Conservation (phyloP, 768 basidiomycete species). For the Agaricus sinodeliciosus region DNA sequence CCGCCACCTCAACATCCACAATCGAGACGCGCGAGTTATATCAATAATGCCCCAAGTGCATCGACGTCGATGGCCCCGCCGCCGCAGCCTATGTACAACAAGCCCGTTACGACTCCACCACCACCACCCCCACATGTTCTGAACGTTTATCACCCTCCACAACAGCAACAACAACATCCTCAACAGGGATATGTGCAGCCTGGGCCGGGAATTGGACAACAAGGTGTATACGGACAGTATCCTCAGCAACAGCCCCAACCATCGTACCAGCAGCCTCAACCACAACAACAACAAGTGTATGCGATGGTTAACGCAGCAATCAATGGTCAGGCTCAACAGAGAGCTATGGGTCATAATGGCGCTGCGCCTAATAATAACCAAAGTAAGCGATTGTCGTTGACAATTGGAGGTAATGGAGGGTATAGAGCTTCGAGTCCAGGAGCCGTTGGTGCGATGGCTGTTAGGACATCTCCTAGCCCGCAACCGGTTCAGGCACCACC, state of each 20-base stretch:
- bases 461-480: conserved; percentile 31
- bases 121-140: conserved; percentile 18
- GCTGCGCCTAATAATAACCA: conserved; percentile 21
- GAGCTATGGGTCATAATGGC: neutral
- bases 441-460: conserved; percentile 15
- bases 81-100: conserved; percentile 21
- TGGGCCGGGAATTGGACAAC: conserved; percentile 12
- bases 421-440: conserved; percentile 21
- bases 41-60: conserved; percentile 18
- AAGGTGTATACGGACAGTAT: conserved; percentile 16
- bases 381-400: conserved; percentile 22
- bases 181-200: conserved; percentile 19
- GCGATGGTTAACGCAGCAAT: conserved; percentile 2
- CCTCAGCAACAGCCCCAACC: conserved; percentile 13
- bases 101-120: conserved; percentile 29
- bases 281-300: conserved; percentile 17
- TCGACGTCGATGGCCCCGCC: conserved; percentile 26
- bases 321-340: neutral
- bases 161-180: conserved; percentile 13
- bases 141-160: conserved; percentile 30
- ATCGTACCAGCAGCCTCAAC: conserved; percentile 24
- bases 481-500: neutral
- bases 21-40: conserved; percentile 30
- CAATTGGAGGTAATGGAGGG: neutral
- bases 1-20: conserved; percentile 24